Base-by-base conservation (phyloP, 805 yeast genomes). In the Ogataea haglerorum region DNA sequence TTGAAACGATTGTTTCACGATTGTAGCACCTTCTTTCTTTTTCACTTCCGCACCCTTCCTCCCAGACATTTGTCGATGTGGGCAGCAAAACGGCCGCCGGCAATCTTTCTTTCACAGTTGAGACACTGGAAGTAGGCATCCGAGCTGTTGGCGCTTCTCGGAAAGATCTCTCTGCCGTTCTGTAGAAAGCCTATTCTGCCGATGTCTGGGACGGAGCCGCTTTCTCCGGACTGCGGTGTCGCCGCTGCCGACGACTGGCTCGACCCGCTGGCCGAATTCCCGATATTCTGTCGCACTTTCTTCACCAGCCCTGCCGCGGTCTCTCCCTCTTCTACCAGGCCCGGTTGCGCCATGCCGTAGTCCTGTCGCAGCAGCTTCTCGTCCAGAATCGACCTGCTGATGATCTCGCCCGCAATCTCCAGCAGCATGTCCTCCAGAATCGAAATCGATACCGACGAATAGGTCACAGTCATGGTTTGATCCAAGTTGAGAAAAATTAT, bases 11-110 rank as follows among this genome's bases (percentile, higher is more conserved):
- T 24, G 27, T 24, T 12, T 16, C 15, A 29, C 31, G 9, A 29
- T 29, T 15, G 31, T 29, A 17, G 15, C 12, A 22, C 6, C n/a
- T 14, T 14, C 13, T 32, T 18, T 33, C 14, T 17, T 16, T 16
- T 21, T n/a, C 43, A 67, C 47, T 72, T 68, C 48, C 80, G 65
- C 18, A 70, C 68, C 43, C 85, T 73, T 10, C 96, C 85, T 31
- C 87, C 86, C 17, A 89, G 63, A 58, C 99, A 91, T 53, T 95
- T 79, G 58, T 89, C 95, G 22, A 91, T 72, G 63, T 91, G 99
- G 30, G 86, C 89, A 2, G 98, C 97, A 70, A 87, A 90, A 43
- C 99, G 69, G 27, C 86, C 83, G 1, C 95, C 96, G 0, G 96
- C 91, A 6, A 91, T 83, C 54, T 82, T 87, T 42, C 99, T 70